Conservation (phyloP, 1,139 yeast genomes). For the Taphrina betulina region DNA sequence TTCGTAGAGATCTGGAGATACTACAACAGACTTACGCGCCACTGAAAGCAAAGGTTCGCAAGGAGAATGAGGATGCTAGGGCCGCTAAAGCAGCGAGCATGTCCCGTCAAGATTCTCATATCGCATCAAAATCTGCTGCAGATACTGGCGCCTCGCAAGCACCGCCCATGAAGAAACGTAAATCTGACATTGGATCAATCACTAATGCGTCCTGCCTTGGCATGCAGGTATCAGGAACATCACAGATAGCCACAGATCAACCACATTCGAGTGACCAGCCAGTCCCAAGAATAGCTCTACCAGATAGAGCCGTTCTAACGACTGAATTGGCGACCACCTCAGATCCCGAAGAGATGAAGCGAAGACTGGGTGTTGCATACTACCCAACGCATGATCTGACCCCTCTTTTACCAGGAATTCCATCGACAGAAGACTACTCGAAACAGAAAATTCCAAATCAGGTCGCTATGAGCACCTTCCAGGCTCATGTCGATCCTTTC, state of each 20-base stretch:
- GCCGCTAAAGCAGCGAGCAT: neutral
- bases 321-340: constrained; percentile 20
- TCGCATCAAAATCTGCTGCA: too few relatives aligned
- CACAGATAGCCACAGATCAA: too few relatives aligned
- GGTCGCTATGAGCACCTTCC: constrained; percentile 86
- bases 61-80: neutral
- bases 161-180: constrained; percentile 19
- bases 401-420: constrained; percentile 77
- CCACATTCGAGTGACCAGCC: constrained; percentile 10
- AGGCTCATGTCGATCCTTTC: constrained; percentile 79
- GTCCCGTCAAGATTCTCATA: neutral
- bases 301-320: constrained; percentile 15
- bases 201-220: too few relatives aligned
- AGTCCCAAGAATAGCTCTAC: constrained; percentile 1
- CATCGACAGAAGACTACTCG: constrained; percentile 85
- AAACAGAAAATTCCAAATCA: constrained; percentile 79
- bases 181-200: constrained; percentile 1
- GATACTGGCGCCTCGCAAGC: too few relatives aligned
- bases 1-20: constrained; percentile 17
- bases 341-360: constrained; percentile 61
- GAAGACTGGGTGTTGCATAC: constrained; percentile 82
- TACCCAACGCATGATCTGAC: constrained; percentile 78
- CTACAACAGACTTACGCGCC: constrained; percentile 17
- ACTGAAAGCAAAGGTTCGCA: constrained; percentile 14
- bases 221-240: too few relatives aligned